phyloP scores from a whole-genome alignment of 352 stramenopile genomes.

The Globisporangium solare region DNA sequence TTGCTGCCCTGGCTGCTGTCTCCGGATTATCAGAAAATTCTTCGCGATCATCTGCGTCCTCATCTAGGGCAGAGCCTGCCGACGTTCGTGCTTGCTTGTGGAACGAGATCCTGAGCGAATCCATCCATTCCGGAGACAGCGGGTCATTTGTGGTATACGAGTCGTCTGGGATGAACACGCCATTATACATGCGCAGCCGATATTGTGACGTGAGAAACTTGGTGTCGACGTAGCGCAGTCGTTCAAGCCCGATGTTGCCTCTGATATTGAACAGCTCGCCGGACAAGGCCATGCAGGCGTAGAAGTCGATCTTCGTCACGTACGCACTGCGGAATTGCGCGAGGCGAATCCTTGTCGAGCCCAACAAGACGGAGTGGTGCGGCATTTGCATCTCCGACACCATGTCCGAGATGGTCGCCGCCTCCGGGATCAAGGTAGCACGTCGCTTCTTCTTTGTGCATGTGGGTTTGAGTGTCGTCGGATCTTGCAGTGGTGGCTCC shows the following conservation, averaged over 20 bases:
- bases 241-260: constrained; percentile 74
- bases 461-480: constrained; percentile 10
- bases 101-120: constrained; percentile 49
- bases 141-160: constrained; percentile 59
- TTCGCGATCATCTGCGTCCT: background rate
- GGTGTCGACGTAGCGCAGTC: constrained; percentile 67
- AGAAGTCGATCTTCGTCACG: constrained; percentile 83
- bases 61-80: background rate
- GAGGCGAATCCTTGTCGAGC: constrained; percentile 72
- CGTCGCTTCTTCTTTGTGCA: constrained; percentile 31
- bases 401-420: constrained; percentile 26
- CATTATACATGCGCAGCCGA: constrained; percentile 57
- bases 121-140: constrained; percentile 78
- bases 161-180: constrained; percentile 68
- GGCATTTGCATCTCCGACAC: constrained; percentile 29
- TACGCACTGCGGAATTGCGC: constrained; percentile 80
- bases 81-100: constrained; percentile 17
- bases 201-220: constrained; percentile 62
- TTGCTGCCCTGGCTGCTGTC: no score
- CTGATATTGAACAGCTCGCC: constrained; percentile 85
- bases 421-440: constrained; percentile 29
- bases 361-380: constrained; percentile 48
- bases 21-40: no score
- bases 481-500: constrained; percentile 65
- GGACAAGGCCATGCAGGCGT: constrained; percentile 73